Percentiles rank a stretch among this genome's conserved stretches.
Evolutionary conservation across 1,284 basidiomycete genomes (phyloP).

Genomic region (Pholiota adiposa): DNA sequence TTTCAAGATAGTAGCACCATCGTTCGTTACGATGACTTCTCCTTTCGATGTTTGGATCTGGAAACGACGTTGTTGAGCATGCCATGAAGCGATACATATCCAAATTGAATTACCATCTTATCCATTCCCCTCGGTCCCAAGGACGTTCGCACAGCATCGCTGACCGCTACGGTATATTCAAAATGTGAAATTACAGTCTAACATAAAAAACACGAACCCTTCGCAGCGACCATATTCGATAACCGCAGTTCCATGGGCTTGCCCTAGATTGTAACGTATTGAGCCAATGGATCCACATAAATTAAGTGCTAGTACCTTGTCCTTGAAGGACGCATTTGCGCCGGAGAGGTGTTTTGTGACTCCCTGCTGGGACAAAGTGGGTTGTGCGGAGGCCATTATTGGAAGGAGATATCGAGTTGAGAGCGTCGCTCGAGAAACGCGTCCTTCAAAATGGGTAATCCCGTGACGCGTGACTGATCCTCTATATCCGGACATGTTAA

Average conservation of each 20-base stretch:
- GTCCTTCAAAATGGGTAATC: slow-evolving; percentile 31
- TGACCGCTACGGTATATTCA: slow-evolving; percentile 73
- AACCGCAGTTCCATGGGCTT: slow-evolving; percentile 93
- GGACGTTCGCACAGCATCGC: slow-evolving; percentile 96
- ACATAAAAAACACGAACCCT: slow-evolving; percentile 56
- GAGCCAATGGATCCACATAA: slow-evolving; percentile 21
- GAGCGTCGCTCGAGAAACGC: slow-evolving; percentile 28
- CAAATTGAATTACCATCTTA: slow-evolving; percentile 82
- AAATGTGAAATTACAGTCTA: slow-evolving; percentile 7
- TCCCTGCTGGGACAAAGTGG: slow-evolving; percentile 40
- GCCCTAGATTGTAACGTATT: slow-evolving; percentile 56
- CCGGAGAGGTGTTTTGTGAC: slow-evolving; percentile 46
- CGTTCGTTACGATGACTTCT: slow-evolving; percentile 98
- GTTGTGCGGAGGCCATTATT: slow-evolving; percentile 46
- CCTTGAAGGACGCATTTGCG: slow-evolving; percentile 79
- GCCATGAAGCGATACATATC: slow-evolving; percentile 6
- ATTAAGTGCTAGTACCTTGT: slow-evolving; percentile 60
- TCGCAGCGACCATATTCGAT: slow-evolving; percentile 96
- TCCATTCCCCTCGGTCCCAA: slow-evolving; percentile 99
- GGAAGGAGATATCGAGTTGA: slow-evolving; percentile 11
- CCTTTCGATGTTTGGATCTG: slow-evolving; percentile 98
- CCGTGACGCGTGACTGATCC: slow-evolving; percentile 38
- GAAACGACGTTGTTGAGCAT: slow-evolving; percentile 9
- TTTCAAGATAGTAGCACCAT: slow-evolving; percentile 97
- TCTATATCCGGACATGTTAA: slow-evolving; percentile 21